Evolutionary conservation across 352 stramenopile genomes (phyloP).

Genomic region (Phytophthora multivora): DNA sequence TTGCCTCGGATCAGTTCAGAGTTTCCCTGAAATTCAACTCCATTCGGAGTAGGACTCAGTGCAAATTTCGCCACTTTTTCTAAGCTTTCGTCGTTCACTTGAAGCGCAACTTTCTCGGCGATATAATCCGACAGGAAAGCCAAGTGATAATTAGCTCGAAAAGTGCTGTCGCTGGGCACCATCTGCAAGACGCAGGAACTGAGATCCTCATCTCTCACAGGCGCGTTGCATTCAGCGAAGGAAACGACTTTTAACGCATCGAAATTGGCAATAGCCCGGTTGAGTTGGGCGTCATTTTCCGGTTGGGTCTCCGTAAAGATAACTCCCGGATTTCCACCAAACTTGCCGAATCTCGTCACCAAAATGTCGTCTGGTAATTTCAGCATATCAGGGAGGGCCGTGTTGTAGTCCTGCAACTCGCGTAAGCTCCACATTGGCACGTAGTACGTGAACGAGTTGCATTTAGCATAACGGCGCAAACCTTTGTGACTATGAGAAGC

Average conservation of each 20-base stretch:
- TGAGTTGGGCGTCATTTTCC: background rate
- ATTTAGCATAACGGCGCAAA: background rate
- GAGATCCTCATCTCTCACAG: constrained; percentile 12
- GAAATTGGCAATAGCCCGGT: constrained; percentile 6
- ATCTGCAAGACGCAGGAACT: constrained; percentile 22
- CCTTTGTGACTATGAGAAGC: constrained; percentile 1
- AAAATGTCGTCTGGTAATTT: constrained; percentile 38
- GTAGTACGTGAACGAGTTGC: constrained; percentile 1
- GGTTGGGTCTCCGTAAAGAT: background rate
- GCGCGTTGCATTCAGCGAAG: constrained; percentile 1
- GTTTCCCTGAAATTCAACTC: too few relatives aligned
- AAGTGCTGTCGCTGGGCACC: background rate
- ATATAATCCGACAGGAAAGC: constrained; percentile 14
- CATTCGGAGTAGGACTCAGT: too few relatives aligned
- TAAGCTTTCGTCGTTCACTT: too few relatives aligned
- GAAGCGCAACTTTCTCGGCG: constrained; percentile 5
- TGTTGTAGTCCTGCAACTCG: constrained; percentile 9
- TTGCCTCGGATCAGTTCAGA: too few relatives aligned
- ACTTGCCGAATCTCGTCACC: constrained; percentile 63
- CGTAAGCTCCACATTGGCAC: constrained; percentile 9
- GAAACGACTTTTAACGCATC: constrained; percentile 8
- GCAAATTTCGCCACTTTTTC: too few relatives aligned
- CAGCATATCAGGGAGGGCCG: background rate
- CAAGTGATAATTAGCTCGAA: constrained; percentile 10
- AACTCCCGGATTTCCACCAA: constrained; percentile 35